Percentiles rank a stretch among this genome's conserved stretches.
These are phyloP conservation scores for Cornus florida DNA, from an alignment of 148 eudicot genomes.

Conservation along the genomic window DNA sequence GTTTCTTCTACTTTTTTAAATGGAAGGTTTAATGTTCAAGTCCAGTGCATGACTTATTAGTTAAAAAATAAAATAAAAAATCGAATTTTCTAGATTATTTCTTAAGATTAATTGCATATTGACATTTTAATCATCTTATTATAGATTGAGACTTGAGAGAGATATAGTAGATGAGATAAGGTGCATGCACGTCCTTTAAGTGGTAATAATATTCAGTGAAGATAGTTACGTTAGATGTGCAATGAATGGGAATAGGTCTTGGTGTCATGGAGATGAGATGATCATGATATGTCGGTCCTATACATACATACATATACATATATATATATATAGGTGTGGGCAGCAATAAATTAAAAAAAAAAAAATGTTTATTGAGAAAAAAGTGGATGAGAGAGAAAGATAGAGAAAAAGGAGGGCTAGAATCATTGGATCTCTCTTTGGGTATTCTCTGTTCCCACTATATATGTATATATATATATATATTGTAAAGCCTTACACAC, in stretches of 20 bases:
- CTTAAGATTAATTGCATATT: too few relatives aligned
- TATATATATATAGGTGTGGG: background rate
- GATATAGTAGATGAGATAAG: background rate
- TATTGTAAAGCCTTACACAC: too few relatives aligned
- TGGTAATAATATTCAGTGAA: background rate
- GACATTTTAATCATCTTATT: background rate
- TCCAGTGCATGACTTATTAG: background rate
- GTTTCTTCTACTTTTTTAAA: too few relatives aligned
- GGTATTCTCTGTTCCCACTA: background rate
- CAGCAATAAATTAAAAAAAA: background rate
- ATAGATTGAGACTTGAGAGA: background rate
- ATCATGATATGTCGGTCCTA: background rate
- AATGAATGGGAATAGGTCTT: background rate
- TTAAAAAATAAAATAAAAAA: too few relatives aligned
- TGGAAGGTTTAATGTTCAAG: too few relatives aligned
- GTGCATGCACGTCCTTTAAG: background rate
- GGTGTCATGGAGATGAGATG: background rate
- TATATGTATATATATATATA: too few relatives aligned
- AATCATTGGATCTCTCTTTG: constrained; percentile 1
- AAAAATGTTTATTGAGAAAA: background rate
- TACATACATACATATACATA: too few relatives aligned
- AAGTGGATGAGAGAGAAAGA: background rate
- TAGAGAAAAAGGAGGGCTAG: background rate
- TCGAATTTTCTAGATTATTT: too few relatives aligned
- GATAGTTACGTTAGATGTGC: background rate